Evolutionary conservation across 768 basidiomycete genomes (phyloP).

Genomic region (Pleurotus salmoneostramineus): DNA sequence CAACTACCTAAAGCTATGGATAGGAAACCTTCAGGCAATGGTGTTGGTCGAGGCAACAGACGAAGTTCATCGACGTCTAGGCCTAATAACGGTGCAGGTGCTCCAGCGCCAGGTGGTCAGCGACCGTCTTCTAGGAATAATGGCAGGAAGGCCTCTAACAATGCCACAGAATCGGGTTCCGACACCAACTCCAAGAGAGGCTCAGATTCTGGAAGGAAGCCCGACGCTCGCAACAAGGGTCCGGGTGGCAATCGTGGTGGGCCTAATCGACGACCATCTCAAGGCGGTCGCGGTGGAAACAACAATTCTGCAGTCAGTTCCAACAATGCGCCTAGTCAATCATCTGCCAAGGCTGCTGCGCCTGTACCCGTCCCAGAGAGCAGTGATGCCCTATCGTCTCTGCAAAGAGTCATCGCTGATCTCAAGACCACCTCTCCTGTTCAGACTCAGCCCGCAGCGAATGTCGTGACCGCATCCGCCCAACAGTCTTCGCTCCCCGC

Average conservation of each 20-base stretch:
- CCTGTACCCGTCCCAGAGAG: constrained; percentile 57
- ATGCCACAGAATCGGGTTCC: constrained; percentile 63
- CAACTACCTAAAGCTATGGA: constrained; percentile 63
- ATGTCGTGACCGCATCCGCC: constrained; percentile 39
- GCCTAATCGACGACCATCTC: constrained; percentile 38
- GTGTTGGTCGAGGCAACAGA: constrained; percentile 49
- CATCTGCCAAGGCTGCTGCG: constrained; percentile 28
- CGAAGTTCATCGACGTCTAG: constrained; percentile 53
- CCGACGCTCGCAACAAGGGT: constrained; percentile 54
- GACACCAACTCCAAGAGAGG: constrained; percentile 64
- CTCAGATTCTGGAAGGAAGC: constrained; percentile 50
- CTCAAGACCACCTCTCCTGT: constrained; percentile 81
- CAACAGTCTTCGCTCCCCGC: constrained; percentile 54
- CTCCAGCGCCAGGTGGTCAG: constrained; percentile 37
- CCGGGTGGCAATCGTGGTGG: constrained; percentile 40
- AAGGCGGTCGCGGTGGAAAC: constrained; percentile 38
- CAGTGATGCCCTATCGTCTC: constrained; percentile 79
- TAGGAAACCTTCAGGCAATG: constrained; percentile 54
- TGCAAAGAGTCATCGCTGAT: constrained; percentile 93
- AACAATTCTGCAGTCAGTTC: not conserved
- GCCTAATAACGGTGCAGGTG: constrained; percentile 37
- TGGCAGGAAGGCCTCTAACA: constrained; percentile 53
- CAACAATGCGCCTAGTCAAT: constrained; percentile 35
- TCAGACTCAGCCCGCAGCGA: constrained; percentile 35
- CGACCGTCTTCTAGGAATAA: constrained; percentile 64